phyloP scores from a whole-genome alignment of 2,329 filamentous ascomycete species.

The Aureobasidium sp. region DNA sequence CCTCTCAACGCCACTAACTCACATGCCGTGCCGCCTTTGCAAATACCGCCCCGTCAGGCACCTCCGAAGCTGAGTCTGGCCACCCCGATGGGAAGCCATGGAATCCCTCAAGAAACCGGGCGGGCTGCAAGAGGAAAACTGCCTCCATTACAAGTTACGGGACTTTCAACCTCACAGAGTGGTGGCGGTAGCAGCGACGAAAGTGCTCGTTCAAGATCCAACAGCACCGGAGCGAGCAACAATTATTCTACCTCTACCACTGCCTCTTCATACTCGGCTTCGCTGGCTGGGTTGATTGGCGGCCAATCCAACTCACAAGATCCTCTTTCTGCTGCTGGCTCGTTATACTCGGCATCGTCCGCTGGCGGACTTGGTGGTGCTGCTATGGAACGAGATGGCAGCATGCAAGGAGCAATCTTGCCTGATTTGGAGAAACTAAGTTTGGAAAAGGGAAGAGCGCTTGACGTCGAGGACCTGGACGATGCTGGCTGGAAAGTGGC shows the following conservation, averaged over 20 bases:
- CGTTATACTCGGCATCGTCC: slow-evolving; percentile 57
- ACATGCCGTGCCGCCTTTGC: slow-evolving; percentile 27
- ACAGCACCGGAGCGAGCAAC: slow-evolving; percentile 73
- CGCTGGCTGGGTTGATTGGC: slow-evolving; percentile 65
- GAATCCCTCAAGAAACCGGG: slow-evolving; percentile 61
- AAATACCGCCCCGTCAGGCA: slow-evolving; percentile 48
- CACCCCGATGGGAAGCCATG: slow-evolving; percentile 78
- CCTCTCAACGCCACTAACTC: slow-evolving; percentile 48
- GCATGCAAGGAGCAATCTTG: slow-evolving; percentile 61
- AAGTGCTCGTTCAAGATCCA: slow-evolving; percentile 74
- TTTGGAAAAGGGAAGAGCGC: slow-evolving; percentile 70
- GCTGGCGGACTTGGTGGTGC: slow-evolving; percentile 56
- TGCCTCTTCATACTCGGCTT: slow-evolving; percentile 68
- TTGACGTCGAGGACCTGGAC: slow-evolving; percentile 91
- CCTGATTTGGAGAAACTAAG: slow-evolving; percentile 73
- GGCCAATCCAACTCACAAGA: slow-evolving; percentile 65
- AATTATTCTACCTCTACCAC: slow-evolving; percentile 77
- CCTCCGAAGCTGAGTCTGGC: slow-evolving; percentile 77
- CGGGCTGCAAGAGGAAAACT: slow-evolving; percentile 43
- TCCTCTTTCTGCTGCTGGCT: slow-evolving; percentile 81
- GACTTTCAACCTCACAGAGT: slow-evolving; percentile 49
- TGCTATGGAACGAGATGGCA: slow-evolving; percentile 74
- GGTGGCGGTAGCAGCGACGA: slow-evolving; percentile 62
- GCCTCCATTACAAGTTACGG: slow-evolving; percentile 50
- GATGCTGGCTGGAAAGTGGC: slow-evolving; percentile 94